These are phyloP conservation scores for Tanacetum coccineum DNA, from an alignment of 129 eudicot species.

Conservation along the genomic window DNA sequence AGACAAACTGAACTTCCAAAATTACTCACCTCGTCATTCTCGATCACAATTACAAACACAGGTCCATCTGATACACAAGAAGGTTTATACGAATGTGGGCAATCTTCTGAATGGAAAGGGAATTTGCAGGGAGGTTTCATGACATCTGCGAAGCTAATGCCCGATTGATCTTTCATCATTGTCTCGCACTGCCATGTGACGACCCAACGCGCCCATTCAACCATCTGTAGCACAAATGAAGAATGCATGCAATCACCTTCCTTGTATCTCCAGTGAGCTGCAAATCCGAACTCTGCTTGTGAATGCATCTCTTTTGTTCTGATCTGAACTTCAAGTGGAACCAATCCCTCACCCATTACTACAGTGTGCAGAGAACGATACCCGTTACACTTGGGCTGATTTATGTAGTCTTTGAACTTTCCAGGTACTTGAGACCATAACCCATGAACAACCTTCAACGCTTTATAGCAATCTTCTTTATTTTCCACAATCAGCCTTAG, in stretches of 20 bases:
- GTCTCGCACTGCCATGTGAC: slow-evolving; percentile 93
- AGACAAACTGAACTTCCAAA: neutral
- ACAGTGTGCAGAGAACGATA: slow-evolving; percentile 91
- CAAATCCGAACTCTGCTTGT: slow-evolving; percentile 91
- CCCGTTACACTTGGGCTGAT: slow-evolving; percentile 75
- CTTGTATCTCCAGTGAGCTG: slow-evolving; percentile 38
- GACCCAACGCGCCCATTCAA: slow-evolving; percentile 97
- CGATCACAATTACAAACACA: slow-evolving; percentile 71
- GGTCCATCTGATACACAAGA: slow-evolving; percentile 65
- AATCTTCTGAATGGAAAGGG: slow-evolving; percentile 76
- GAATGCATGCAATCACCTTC: slow-evolving; percentile 84
- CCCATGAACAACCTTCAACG: slow-evolving; percentile 58
- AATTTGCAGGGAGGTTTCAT: slow-evolving; percentile 65
- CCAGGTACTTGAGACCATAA: slow-evolving; percentile 88
- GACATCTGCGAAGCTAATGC: slow-evolving; percentile 37
- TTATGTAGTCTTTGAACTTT: slow-evolving; percentile 86
- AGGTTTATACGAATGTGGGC: slow-evolving; percentile 71
- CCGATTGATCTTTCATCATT: slow-evolving; percentile 48
- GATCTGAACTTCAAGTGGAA: slow-evolving; percentile 93
- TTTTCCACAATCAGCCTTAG: slow-evolving; percentile 87
- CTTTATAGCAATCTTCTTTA: slow-evolving; percentile 84
- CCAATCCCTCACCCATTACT: slow-evolving; percentile 67
- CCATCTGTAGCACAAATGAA: slow-evolving; percentile 94
- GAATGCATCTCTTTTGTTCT: slow-evolving; percentile 86
- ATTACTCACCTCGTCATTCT: slow-evolving; percentile 79